phyloP scores from a whole-genome alignment of 805 yeast genomes.

The Wickerhamiella dianesei region DNA sequence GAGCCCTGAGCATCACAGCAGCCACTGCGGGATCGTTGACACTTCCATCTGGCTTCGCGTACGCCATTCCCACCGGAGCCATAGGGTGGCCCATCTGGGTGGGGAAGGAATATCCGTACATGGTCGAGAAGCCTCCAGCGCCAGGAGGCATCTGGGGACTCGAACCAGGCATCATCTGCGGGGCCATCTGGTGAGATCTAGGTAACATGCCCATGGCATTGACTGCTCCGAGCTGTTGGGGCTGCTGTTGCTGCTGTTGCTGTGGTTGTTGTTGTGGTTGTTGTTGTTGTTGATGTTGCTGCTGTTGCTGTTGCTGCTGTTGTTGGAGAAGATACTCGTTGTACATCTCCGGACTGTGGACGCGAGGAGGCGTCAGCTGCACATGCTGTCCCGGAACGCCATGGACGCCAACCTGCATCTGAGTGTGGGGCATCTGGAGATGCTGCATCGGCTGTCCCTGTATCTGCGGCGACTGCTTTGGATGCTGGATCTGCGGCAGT shows the following conservation, averaged over 20 bases:
- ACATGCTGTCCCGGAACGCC: neutral
- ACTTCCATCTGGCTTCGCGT: neutral
- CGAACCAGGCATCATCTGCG: neutral
- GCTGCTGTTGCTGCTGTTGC: neutral
- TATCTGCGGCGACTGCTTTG: neutral
- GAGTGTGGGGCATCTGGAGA: neutral
- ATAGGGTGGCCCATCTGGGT: neutral
- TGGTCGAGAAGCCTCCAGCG: neutral
- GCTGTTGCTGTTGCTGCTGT: slow-evolving; percentile 3
- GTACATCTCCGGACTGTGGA: slow-evolving; percentile 1
- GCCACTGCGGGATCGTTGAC: neutral
- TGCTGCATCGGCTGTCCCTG: neutral
- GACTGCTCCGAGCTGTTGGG: neutral
- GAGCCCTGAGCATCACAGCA: neutral
- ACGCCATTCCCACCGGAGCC: neutral
- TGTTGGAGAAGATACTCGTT: slow-evolving; percentile 3
- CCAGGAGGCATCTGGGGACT: neutral
- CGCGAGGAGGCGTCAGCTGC: slow-evolving; percentile 3
- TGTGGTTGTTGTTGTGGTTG: neutral
- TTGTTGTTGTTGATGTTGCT: slow-evolving; percentile 6
- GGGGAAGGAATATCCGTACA: neutral
- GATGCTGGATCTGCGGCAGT: too few relatives aligned
- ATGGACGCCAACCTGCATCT: neutral
- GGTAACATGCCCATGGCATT: neutral
- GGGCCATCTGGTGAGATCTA: neutral